phyloP scores from a whole-genome alignment of 2,329 filamentous ascomycete species.

The Zarea fungicola region DNA sequence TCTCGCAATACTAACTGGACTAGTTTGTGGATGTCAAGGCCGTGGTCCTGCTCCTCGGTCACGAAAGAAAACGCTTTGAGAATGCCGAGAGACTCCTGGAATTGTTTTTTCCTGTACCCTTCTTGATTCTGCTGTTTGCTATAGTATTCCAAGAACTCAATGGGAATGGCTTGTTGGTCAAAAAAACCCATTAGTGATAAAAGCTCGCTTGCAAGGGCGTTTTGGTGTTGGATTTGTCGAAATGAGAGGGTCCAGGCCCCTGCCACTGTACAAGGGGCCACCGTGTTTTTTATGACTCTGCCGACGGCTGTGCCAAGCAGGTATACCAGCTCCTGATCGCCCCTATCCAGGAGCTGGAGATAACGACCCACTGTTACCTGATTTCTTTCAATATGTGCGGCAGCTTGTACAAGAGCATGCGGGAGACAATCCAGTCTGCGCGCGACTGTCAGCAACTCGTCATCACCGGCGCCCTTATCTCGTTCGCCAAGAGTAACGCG shows the following conservation, averaged over 20 bases:
- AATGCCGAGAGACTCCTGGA: constrained; percentile 18
- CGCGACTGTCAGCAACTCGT: neutral
- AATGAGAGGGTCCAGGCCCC: constrained; percentile 29
- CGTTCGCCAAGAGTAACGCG: constrained; percentile 13
- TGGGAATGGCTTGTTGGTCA: neutral
- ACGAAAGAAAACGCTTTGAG: constrained; percentile 25
- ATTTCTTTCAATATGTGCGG: constrained; percentile 23
- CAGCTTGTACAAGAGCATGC: constrained; percentile 26
- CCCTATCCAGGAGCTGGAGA: constrained; percentile 23
- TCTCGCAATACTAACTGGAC: constrained; percentile 29
- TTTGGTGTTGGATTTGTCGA: constrained; percentile 20
- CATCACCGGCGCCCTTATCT: neutral
- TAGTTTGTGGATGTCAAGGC: constrained; percentile 27
- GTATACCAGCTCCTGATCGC: constrained; percentile 21
- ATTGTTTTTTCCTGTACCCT: neutral
- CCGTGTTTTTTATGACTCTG: constrained; percentile 19
- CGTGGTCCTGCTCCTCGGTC: constrained; percentile 13
- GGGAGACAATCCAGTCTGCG: constrained; percentile 23
- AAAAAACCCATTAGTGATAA: constrained; percentile 1
- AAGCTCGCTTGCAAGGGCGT: constrained; percentile 11
- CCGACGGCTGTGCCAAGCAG: constrained; percentile 23
- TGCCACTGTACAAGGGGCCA: constrained; percentile 22
- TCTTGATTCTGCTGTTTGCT: neutral
- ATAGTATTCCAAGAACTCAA: constrained; percentile 9
- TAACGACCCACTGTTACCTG: constrained; percentile 24